Percentiles rank a stretch among this genome's conserved stretches.
These are phyloP conservation scores for Pterocarpus santalinus DNA, from an alignment of 306 rosid genomes.

Conservation along the genomic window DNA sequence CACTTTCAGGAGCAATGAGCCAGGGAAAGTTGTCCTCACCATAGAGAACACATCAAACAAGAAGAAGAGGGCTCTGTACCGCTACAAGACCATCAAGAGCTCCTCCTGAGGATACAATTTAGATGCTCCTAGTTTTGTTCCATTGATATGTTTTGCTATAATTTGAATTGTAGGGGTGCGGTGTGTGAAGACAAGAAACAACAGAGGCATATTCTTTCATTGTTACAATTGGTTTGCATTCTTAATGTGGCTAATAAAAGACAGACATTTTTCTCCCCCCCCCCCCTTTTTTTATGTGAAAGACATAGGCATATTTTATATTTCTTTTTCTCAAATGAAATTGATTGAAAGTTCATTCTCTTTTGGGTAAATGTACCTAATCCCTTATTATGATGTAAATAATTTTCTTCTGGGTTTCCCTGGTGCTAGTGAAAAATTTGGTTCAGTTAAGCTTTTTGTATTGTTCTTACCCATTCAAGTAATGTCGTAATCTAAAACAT, in stretches of 20 bases:
- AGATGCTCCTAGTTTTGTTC: constrained; percentile 1
- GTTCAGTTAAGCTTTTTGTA: too few relatives aligned
- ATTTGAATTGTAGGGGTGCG: too few relatives aligned
- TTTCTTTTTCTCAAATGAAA: background rate
- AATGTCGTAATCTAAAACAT: too few relatives aligned
- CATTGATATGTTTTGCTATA: background rate
- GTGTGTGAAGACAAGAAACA: background rate
- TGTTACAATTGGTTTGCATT: background rate
- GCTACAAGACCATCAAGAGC: constrained; percentile 56
- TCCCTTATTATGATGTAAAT: too few relatives aligned
- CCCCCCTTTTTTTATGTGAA: too few relatives aligned
- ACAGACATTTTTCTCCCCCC: background rate
- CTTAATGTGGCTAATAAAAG: background rate
- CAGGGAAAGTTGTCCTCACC: constrained; percentile 58
- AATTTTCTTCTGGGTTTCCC: too few relatives aligned
- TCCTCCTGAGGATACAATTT: constrained; percentile 16
- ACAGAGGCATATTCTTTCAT: background rate
- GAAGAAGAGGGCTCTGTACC: constrained; percentile 58
- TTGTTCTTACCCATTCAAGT: too few relatives aligned
- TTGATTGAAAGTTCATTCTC: background rate
- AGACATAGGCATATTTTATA: background rate
- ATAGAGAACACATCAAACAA: constrained; percentile 56
- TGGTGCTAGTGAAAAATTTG: too few relatives aligned
- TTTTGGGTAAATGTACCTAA: too few relatives aligned
- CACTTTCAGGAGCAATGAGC: constrained; percentile 58